Base-by-base conservation (phyloP, 495 filamentous ascomycete genomes). In the Penicillium egyptiacum region DNA sequence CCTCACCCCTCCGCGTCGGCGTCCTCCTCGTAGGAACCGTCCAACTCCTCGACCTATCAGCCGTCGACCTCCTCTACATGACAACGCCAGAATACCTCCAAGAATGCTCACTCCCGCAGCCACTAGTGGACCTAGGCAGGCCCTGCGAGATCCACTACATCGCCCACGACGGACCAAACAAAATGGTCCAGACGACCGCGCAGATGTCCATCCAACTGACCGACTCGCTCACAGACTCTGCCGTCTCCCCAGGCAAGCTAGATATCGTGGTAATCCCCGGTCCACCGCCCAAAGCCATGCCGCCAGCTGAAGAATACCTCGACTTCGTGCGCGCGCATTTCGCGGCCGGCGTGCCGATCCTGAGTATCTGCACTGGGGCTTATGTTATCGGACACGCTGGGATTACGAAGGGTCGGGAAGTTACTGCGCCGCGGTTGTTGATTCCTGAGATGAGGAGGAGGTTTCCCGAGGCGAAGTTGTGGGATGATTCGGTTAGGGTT, bases 351-450 rank as follows among this genome's bases (percentile, higher is more conserved):
- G 72, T 73, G 0, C 79, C 81, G 19, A 76, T 86, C 39, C 58
- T 86, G 56, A 75, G 75, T 56, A 68, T 87, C 16, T 86, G 83
- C 69, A 80, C 80, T 1, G 83, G 79, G 6, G 73, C 79, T 10
- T 69, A 77, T 28, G 19, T 81, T 2, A 73, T 76, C 22, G 81
- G 75, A 11, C 67, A 76, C 19, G 77, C 81, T 0, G 83, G 83
- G 0, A 52, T 87, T 11, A 56, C 81, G 8, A 73, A 74, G 49
- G 81, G 79, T 0, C 75, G 68, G 56, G 64, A 57, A 16, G 79
- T 69, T 1, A 81, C 81, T 11, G 82, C 80, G 7, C 84, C 84
- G 0, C 64, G 81, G 19, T 65, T 70, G 3, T n/a, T 85, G 45
- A 71, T 85, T 55, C 66, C 70, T 2, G 40, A 62, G 17, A 63